Percentiles rank a stretch among this genome's conserved stretches.
phyloP scores from a whole-genome alignment of 345 rosid species.

The Pistacia atlantica region DNA sequence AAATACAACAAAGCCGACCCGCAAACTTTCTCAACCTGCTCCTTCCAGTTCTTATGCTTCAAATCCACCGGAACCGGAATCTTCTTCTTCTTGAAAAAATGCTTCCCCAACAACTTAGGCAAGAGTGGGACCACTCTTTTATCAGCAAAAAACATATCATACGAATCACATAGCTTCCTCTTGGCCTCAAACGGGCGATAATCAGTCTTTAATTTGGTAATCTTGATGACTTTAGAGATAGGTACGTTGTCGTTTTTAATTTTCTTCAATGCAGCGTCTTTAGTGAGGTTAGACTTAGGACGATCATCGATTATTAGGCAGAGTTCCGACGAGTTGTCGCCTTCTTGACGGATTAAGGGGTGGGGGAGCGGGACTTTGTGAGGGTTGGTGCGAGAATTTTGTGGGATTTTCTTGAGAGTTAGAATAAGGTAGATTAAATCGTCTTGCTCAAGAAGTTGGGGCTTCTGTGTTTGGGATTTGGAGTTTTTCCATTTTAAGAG shows the following conservation, averaged over 20 bases:
- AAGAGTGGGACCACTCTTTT: slow-evolving; percentile 55
- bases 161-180: slow-evolving; percentile 53
- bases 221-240: slow-evolving; percentile 60
- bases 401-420: slow-evolving; percentile 73
- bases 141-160: slow-evolving; percentile 53
- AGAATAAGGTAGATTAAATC: slow-evolving; percentile 61
- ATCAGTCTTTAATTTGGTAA: slow-evolving; percentile 61
- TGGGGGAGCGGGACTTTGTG: slow-evolving; percentile 55
- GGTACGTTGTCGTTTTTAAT: slow-evolving; percentile 64
- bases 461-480: slow-evolving; percentile 47
- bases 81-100: slow-evolving; percentile 70
- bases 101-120: slow-evolving; percentile 80
- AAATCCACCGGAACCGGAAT: slow-evolving; percentile 62
- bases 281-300: slow-evolving; percentile 60
- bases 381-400: slow-evolving; percentile 50
- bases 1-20: slow-evolving; percentile 62
- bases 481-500: slow-evolving; percentile 59
- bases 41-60: slow-evolving; percentile 77
- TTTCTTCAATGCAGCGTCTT: slow-evolving; percentile 62
- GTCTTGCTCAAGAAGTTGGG: slow-evolving; percentile 71
- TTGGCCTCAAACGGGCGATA: slow-evolving; percentile 54
- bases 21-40: slow-evolving; percentile 66
- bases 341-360: slow-evolving; percentile 38
- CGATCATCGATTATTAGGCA: slow-evolving; percentile 80
- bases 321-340: slow-evolving; percentile 48